phyloP scores from a whole-genome alignment of 192 early-diverging fungal genomes.

The Podila verticillata region DNA sequence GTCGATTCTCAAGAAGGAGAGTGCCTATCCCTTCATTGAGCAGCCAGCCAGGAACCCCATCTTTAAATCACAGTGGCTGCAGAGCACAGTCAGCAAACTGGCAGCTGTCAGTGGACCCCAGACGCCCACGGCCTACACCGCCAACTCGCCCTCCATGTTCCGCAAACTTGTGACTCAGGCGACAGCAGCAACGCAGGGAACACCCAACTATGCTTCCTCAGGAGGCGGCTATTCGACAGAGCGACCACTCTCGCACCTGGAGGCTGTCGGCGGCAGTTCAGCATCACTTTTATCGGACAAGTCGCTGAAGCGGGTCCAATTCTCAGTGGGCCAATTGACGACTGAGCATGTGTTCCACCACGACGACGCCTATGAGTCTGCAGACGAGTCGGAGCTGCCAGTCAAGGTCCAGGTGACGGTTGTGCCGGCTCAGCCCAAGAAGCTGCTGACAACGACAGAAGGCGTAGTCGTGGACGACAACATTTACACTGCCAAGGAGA shows the following conservation, averaged over 20 bases:
- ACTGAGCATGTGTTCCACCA: conserved; percentile 59
- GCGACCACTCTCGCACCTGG: conserved; percentile 12
- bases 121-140: conserved; percentile 39
- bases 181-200: conserved; percentile 23
- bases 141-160: conserved; percentile 37
- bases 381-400: conserved; percentile 36
- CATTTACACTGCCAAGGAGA: conserved; percentile 54
- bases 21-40: conserved; percentile 42
- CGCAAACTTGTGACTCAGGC: conserved; percentile 40
- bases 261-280: conserved; percentile 11
- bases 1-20: conserved; percentile 50
- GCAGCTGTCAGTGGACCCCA: conserved; percentile 46
- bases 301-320: conserved; percentile 61
- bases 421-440: conserved; percentile 18
- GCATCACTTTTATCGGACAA: conserved; percentile 37
- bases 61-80: conserved; percentile 49
- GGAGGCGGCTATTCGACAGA: neutral
- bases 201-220: conserved; percentile 7
- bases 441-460: conserved; percentile 19
- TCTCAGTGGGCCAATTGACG: conserved; percentile 60
- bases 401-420: conserved; percentile 3
- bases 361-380: conserved; percentile 53
- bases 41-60: conserved; percentile 35
- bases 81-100: conserved; percentile 49
- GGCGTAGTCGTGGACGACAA: conserved; percentile 43